Evolutionary conservation across 2,329 filamentous ascomycete genomes (phyloP).

Genomic region (Cryphonectria japonica): DNA sequence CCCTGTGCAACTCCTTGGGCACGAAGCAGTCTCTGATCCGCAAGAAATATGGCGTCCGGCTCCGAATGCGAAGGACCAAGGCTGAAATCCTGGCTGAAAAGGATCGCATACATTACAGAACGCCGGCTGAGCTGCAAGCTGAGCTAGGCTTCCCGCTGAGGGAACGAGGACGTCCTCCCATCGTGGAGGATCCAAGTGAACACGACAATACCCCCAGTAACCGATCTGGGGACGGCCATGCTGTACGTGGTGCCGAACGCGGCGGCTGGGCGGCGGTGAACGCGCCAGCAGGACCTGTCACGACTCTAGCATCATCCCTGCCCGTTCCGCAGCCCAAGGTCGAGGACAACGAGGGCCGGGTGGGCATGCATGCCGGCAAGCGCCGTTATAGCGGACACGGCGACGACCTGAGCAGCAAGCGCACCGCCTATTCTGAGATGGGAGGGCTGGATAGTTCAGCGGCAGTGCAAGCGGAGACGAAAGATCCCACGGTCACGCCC

Average conservation of each 20-base stretch:
- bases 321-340: background rate
- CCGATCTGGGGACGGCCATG: background rate
- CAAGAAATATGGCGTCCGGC: conserved; percentile 60
- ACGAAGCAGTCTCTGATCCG: conserved; percentile 61
- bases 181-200: background rate
- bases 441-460: conserved; percentile 11
- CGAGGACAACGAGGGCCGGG: background rate
- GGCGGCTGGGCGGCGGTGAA: conserved; percentile 20
- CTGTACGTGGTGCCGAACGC: background rate
- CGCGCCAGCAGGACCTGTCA: background rate
- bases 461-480: conserved; percentile 15
- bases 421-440: conserved; percentile 21
- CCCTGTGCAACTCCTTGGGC: conserved; percentile 56
- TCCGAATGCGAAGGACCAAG: conserved; percentile 53
- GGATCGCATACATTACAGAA: conserved; percentile 43
- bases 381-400: conserved; percentile 9
- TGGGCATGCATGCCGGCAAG: conserved; percentile 18
- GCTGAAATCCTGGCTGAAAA: conserved; percentile 50
- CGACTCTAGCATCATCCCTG: conserved; percentile 4
- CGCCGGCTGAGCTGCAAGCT: conserved; percentile 27
- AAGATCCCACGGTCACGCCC: conserved; percentile 18
- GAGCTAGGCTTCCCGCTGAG: conserved; percentile 12
- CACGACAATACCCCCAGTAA: background rate
- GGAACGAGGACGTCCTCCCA: background rate
- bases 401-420: conserved; percentile 10